These are phyloP conservation scores for Mytilinidion resinicola DNA, from an alignment of 495 filamentous ascomycete genomes.

Conservation along the genomic window DNA sequence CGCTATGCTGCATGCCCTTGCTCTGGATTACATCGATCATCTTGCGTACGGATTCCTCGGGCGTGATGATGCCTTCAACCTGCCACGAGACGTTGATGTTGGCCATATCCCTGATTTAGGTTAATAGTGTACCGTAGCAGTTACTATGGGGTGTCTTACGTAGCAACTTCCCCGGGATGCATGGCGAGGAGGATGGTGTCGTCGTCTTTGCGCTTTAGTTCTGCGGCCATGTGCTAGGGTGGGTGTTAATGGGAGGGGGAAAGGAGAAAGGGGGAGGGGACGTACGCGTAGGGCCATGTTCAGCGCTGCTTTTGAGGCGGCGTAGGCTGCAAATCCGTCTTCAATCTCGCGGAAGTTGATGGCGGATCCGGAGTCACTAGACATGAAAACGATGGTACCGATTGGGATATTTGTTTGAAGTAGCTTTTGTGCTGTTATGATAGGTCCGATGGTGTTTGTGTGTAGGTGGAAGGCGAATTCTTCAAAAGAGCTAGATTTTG, in stretches of 20 bases:
- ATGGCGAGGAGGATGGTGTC: constrained; percentile 47
- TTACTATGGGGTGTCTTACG: constrained; percentile 32
- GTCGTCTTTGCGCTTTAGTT: constrained; percentile 43
- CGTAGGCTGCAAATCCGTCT: constrained; percentile 55
- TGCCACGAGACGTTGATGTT: constrained; percentile 45
- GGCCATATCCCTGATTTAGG: constrained; percentile 40
- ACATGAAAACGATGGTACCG: constrained; percentile 47
- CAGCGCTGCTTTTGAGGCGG: constrained; percentile 52
- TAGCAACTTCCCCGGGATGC: constrained; percentile 53
- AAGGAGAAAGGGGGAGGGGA: not conserved
- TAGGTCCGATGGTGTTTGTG: constrained; percentile 54
- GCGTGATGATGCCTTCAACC: constrained; percentile 46
- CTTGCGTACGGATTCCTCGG: constrained; percentile 43
- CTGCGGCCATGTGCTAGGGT: constrained; percentile 46
- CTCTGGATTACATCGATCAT: constrained; percentile 48
- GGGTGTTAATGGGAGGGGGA: not conserved
- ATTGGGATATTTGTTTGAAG: constrained; percentile 41
- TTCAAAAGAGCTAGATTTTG: constrained; percentile 41
- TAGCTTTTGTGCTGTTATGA: constrained; percentile 49
- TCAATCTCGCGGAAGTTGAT: constrained; percentile 46
- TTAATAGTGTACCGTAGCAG: constrained; percentile 10
- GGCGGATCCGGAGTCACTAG: constrained; percentile 46
- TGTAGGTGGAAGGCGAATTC: constrained; percentile 49
- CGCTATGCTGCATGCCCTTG: constrained; percentile 43
- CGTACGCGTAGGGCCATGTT: constrained; percentile 48